These are phyloP conservation scores for Torulaspora indica DNA, from an alignment of 805 yeast genomes.

Conservation along the genomic window DNA sequence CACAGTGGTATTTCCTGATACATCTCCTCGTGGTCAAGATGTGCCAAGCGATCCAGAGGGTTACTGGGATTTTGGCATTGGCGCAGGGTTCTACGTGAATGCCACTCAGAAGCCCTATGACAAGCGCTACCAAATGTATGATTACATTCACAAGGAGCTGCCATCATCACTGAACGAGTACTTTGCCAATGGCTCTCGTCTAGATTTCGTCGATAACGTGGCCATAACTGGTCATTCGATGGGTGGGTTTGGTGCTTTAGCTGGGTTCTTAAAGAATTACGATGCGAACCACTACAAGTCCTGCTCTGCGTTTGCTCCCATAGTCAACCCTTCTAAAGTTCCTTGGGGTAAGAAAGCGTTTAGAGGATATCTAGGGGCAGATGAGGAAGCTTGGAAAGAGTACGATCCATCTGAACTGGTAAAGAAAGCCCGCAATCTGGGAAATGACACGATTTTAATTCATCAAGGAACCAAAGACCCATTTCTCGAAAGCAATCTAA, in stretches of 20 bases:
- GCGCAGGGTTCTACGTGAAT: conserved; percentile 92
- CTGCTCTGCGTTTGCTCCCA: conserved; percentile 88
- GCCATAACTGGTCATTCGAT: conserved; percentile 95
- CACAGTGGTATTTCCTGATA: conserved; percentile 90
- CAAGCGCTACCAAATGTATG: conserved; percentile 77
- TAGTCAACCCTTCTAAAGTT: conserved; percentile 67
- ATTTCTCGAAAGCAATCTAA: conserved; percentile 65
- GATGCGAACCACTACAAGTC: conserved; percentile 56
- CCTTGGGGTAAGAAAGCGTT: conserved; percentile 92
- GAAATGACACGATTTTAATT: conserved; percentile 62
- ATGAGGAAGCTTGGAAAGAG: conserved; percentile 51
- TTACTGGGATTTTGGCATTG: conserved; percentile 85
- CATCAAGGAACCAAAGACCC: conserved; percentile 79
- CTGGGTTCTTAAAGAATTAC: conserved; percentile 63
- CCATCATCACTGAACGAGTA: conserved; percentile 45
- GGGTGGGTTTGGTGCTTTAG: conserved; percentile 95
- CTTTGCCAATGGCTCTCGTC: conserved; percentile 37
- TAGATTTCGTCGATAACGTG: conserved; percentile 57
- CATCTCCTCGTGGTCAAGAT: conserved; percentile 85
- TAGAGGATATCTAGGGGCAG: conserved; percentile 64
- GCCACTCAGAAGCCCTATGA: conserved; percentile 71
- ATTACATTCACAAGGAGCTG: conserved; percentile 73
- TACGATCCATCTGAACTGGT: conserved; percentile 85
- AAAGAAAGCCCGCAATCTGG: conserved; percentile 42
- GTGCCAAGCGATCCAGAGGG: conserved; percentile 65